phyloP scores from a whole-genome alignment of 2,329 filamentous ascomycete species.

The Raffaelea arxii region DNA sequence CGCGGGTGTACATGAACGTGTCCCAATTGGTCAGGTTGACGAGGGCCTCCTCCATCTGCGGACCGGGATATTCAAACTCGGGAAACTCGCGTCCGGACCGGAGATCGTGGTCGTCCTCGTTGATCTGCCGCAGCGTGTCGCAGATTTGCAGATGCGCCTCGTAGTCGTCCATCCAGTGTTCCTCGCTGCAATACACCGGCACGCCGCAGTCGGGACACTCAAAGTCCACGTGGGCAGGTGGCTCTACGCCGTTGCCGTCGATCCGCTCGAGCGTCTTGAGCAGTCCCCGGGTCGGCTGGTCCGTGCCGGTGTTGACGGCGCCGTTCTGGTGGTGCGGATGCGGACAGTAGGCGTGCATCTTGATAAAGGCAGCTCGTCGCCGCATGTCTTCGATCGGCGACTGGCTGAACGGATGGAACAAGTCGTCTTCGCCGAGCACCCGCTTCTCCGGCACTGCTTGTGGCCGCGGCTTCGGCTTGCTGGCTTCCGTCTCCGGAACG shows the following conservation, averaged over 20 bases:
- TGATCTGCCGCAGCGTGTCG: slow-evolving; percentile 83
- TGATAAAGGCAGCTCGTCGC: slow-evolving; percentile 80
- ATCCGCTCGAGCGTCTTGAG: slow-evolving; percentile 18
- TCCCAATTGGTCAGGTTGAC: slow-evolving; percentile 99
- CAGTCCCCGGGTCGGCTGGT: not conserved
- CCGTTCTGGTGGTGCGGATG: slow-evolving; percentile 71
- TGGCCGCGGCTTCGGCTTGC: not conserved
- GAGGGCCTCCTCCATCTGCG: slow-evolving; percentile 83
- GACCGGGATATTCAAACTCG: slow-evolving; percentile 84
- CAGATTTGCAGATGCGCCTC: slow-evolving; percentile 88
- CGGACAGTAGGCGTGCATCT: slow-evolving; percentile 85
- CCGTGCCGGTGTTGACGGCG: not conserved
- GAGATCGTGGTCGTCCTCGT: slow-evolving; percentile 95
- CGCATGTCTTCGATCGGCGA: slow-evolving; percentile 87
- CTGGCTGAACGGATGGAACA: slow-evolving; percentile 85
- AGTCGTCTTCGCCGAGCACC: slow-evolving; percentile 60
- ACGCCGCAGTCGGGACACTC: slow-evolving; percentile 96
- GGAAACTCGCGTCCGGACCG: slow-evolving; percentile 84
- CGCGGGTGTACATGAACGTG: slow-evolving; percentile 85
- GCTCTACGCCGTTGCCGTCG: slow-evolving; percentile 37
- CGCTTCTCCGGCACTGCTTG: not conserved
- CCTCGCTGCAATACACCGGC: slow-evolving; percentile 85
- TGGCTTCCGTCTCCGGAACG: too few relatives aligned
- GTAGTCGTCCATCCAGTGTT: slow-evolving; percentile 94
- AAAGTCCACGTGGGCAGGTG: slow-evolving; percentile 78